Conservation (phyloP, 2,329 filamentous ascomycete genomes). For the Xylariaceae sp. region DNA sequence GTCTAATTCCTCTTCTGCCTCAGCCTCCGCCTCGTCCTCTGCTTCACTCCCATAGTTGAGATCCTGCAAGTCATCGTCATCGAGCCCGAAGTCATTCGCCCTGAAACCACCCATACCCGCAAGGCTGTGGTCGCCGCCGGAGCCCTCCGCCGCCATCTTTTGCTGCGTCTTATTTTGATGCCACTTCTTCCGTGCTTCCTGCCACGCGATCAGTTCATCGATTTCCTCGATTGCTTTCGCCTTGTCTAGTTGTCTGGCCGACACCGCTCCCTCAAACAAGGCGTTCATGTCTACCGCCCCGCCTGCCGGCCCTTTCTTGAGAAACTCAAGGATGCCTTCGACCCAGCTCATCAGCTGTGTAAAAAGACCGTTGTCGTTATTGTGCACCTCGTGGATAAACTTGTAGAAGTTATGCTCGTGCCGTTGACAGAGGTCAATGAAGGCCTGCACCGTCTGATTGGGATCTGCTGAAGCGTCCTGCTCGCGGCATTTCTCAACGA, state of each 20-base stretch:
- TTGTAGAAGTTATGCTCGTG: conserved; percentile 99
- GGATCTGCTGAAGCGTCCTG: conserved; percentile 90
- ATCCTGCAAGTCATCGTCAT: conserved; percentile 82
- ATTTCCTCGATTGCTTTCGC: conserved; percentile 75
- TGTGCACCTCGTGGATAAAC: conserved; percentile 96
- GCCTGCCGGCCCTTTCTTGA: conserved; percentile 80
- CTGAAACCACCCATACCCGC: conserved; percentile 62
- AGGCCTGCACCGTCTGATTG: conserved; percentile 96
- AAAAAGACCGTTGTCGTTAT: conserved; percentile 94
- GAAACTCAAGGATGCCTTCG: conserved; percentile 89
- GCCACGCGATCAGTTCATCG: conserved; percentile 84
- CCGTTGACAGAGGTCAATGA: conserved; percentile 92
- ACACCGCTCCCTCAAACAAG: conserved; percentile 77
- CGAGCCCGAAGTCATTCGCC: conserved; percentile 83
- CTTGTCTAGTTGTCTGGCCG: conserved; percentile 66
- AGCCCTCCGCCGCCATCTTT: conserved; percentile 92
- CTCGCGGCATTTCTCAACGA: conserved; percentile 63
- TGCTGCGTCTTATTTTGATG: conserved; percentile 96
- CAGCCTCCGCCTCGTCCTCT: conserved; percentile 65
- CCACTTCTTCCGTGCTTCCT: conserved; percentile 95
- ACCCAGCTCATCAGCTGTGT: conserved; percentile 97
- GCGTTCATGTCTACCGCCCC: conserved; percentile 94
- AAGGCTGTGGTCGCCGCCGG: conserved; percentile 46
- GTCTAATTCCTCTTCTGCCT: conserved; percentile 75
- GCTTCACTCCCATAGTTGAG: conserved; percentile 75